These are phyloP conservation scores for Orbilia brochopaga DNA, from an alignment of 2,329 filamentous ascomycete genomes.

Conservation along the genomic window DNA sequence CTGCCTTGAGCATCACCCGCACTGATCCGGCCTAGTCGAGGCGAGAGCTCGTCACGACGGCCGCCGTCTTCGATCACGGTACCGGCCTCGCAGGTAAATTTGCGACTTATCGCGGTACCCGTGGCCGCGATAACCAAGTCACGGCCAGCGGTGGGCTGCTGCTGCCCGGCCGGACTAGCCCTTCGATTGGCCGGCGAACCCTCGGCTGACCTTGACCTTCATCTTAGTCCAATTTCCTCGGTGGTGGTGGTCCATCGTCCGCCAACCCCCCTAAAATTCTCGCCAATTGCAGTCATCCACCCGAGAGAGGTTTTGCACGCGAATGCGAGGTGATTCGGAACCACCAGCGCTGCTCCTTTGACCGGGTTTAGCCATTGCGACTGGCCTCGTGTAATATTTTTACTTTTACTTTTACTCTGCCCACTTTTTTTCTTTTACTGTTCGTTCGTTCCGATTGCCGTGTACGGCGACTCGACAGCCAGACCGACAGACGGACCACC, in stretches of 20 bases:
- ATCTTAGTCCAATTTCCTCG: slow-evolving; percentile 5
- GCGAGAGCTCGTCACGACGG: slow-evolving; percentile 7
- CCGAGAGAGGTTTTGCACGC: slow-evolving; percentile 43
- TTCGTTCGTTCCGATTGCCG: slow-evolving; percentile 47
- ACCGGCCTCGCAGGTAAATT: not conserved
- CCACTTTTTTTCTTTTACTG: slow-evolving; percentile 20
- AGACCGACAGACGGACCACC: too few relatives aligned
- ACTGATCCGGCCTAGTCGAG: slow-evolving; percentile 3
- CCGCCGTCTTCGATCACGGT: not conserved
- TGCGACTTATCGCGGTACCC: slow-evolving; percentile 9
- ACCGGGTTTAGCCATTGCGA: slow-evolving; percentile 50
- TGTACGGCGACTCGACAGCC: slow-evolving; percentile 19
- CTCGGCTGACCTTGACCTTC: not conserved
- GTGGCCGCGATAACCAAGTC: not conserved
- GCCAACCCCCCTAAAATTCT: slow-evolving; percentile 39
- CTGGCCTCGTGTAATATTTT: slow-evolving; percentile 44
- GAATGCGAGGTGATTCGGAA: slow-evolving; percentile 48
- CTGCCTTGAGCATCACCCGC: not conserved
- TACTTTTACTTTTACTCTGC: slow-evolving; percentile 16
- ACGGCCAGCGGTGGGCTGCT: slow-evolving; percentile 5
- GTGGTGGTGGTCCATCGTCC: slow-evolving; percentile 1
- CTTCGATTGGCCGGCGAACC: slow-evolving; percentile 7
- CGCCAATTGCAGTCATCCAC: slow-evolving; percentile 51
- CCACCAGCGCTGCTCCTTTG: slow-evolving; percentile 34
- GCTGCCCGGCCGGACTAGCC: slow-evolving; percentile 4